Conservation (phyloP, 2,329 filamentous ascomycete species). For the Conoideocrella luteorostrata region DNA sequence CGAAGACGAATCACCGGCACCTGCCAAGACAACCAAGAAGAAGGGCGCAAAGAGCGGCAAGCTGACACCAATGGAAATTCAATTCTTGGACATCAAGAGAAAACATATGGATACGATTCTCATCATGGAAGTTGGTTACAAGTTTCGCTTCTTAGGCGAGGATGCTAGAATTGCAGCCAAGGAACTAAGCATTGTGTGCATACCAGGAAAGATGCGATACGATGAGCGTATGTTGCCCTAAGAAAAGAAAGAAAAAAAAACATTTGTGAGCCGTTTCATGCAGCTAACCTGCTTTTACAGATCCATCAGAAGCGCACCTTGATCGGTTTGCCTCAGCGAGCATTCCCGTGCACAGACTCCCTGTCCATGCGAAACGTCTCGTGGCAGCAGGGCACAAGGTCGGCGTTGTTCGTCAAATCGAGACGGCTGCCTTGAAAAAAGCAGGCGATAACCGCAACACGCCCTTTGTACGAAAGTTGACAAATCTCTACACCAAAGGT, state of each 20-base stretch:
- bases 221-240: conserved; percentile 63
- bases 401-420: conserved; percentile 86
- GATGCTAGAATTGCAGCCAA: conserved; percentile 86
- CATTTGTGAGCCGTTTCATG: background rate
- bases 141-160: conserved; percentile 95
- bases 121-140: conserved; percentile 94
- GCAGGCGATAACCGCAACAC: conserved; percentile 90
- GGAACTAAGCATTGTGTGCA: conserved; percentile 90
- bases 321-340: conserved; percentile 92
- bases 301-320: conserved; percentile 85
- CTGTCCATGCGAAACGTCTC: conserved; percentile 89
- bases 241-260: no score
- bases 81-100: conserved; percentile 88
- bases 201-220: conserved; percentile 89
- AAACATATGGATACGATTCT: conserved; percentile 85
- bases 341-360: conserved; percentile 84
- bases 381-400: conserved; percentile 93
- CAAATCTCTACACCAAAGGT: conserved; percentile 95
- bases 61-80: conserved; percentile 88
- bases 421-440: conserved; percentile 93
- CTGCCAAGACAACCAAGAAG: conserved; percentile 50
- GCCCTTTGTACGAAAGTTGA: conserved; percentile 86
- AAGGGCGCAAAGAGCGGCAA: conserved; percentile 68
- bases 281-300: conserved; percentile 26
- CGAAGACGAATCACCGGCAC: conserved; percentile 42